phyloP scores from a whole-genome alignment of 2,329 filamentous ascomycete genomes.

The Microsporum ferrugineum region DNA sequence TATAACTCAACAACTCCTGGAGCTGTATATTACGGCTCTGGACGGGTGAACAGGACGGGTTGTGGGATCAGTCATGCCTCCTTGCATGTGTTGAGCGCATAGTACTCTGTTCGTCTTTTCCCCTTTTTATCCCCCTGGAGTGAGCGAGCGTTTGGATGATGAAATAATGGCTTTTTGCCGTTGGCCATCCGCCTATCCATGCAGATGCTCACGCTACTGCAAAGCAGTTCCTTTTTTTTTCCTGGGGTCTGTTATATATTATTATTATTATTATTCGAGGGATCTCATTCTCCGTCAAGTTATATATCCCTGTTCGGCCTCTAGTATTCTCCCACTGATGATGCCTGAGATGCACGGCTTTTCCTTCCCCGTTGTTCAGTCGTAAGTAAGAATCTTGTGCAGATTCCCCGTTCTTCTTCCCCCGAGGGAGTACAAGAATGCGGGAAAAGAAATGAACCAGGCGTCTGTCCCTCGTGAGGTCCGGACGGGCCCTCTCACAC shows the following conservation, averaged over 20 bases:
- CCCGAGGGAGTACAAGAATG: neutral
- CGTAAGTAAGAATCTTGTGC: neutral
- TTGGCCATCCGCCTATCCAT: neutral
- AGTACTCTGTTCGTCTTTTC: neutral
- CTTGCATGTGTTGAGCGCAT: neutral
- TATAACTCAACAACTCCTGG: neutral
- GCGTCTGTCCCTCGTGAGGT: slow-evolving; percentile 2
- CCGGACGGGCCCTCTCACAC: neutral
- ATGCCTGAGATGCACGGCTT: neutral
- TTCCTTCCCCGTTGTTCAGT: neutral
- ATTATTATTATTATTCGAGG: neutral
- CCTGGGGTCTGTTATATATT: neutral
- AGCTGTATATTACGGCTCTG: neutral
- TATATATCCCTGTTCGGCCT: neutral
- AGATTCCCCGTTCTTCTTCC: neutral
- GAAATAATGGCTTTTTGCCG: neutral
- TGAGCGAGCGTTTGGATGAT: neutral
- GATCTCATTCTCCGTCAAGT: neutral
- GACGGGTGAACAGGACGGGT: neutral
- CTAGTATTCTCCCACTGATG: neutral
- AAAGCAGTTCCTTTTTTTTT: neutral
- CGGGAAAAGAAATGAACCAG: neutral
- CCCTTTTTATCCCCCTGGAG: neutral
- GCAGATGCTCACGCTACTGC: neutral
- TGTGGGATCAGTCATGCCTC: neutral